phyloP scores from a whole-genome alignment of 345 rosid genomes.

The Orychophragmus violaceus region DNA sequence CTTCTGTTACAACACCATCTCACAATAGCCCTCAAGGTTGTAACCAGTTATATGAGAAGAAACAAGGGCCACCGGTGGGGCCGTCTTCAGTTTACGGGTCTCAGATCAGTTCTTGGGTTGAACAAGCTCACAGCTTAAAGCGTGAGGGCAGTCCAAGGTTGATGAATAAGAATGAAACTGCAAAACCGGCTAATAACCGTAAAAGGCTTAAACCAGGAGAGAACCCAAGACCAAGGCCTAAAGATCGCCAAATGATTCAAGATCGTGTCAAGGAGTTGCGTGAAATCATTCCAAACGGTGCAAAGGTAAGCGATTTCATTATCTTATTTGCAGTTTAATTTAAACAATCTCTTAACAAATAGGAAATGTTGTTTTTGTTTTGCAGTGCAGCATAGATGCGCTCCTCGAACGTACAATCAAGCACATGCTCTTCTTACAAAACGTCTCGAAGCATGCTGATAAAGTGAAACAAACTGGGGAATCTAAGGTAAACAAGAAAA shows the following conservation, averaged over 20 bases:
- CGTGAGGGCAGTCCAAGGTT: slow-evolving; percentile 63
- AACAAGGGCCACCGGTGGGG: slow-evolving; percentile 32
- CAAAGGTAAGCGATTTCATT: slow-evolving; percentile 54
- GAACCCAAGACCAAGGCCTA: slow-evolving; percentile 93
- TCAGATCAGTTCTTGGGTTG: slow-evolving; percentile 85
- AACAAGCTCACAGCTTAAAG: slow-evolving; percentile 52
- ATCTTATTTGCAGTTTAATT: background rate
- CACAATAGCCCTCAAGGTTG: slow-evolving; percentile 32
- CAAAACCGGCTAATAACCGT: slow-evolving; percentile 51
- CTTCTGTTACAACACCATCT: slow-evolving; percentile 47
- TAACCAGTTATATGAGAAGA: slow-evolving; percentile 35
- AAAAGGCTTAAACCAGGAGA: slow-evolving; percentile 92
- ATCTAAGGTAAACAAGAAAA: slow-evolving; percentile 50
- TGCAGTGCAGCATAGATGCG: slow-evolving; percentile 98
- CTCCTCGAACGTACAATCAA: slow-evolving; percentile 87
- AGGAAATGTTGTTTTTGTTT: background rate
- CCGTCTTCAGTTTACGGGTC: slow-evolving; percentile 53
- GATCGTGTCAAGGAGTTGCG: slow-evolving; percentile 97
- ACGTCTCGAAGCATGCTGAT: slow-evolving; percentile 89
- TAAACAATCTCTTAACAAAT: background rate
- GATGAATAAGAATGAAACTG: slow-evolving; percentile 44
- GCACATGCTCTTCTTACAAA: slow-evolving; percentile 99
- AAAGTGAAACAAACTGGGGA: slow-evolving; percentile 78
- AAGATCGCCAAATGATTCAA: slow-evolving; percentile 99
- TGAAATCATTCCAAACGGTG: slow-evolving; percentile 91